Conservation (phyloP, 2,329 filamentous ascomycete species). For the Alternaria panax region DNA sequence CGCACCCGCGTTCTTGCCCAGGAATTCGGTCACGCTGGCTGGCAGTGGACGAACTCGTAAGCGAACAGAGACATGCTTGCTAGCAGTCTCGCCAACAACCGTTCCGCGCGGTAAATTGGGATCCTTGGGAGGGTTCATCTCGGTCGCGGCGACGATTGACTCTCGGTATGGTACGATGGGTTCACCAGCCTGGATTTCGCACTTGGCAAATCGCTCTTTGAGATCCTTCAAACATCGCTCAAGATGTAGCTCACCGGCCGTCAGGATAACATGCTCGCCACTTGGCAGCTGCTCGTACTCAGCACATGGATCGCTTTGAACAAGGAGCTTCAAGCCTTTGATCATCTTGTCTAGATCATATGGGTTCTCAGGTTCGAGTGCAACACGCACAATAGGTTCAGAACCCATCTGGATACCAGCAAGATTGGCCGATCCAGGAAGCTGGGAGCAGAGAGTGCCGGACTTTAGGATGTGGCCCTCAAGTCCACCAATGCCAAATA, state of each 20-base stretch:
- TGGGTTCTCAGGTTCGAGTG: constrained; percentile 91
- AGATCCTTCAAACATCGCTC: constrained; percentile 94
- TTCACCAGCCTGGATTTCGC: constrained; percentile 91
- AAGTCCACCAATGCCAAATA: constrained; percentile 93
- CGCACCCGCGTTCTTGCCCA: constrained; percentile 78
- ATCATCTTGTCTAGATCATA: constrained; percentile 96
- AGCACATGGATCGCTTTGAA: constrained; percentile 94
- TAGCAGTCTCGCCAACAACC: constrained; percentile 77
- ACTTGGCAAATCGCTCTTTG: constrained; percentile 88
- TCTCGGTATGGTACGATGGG: constrained; percentile 96
- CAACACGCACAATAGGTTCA: constrained; percentile 93
- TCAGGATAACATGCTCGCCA: constrained; percentile 93
- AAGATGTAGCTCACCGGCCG: constrained; percentile 91
- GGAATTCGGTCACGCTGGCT: constrained; percentile 78
- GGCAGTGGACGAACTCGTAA: constrained; percentile 83
- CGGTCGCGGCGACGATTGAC: constrained; percentile 83
- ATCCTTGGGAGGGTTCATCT: constrained; percentile 90
- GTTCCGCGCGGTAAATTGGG: constrained; percentile 86
- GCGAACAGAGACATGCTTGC: constrained; percentile 82
- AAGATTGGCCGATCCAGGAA: constrained; percentile 87
- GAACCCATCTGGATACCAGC: constrained; percentile 82
- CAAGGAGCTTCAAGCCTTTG: constrained; percentile 80
- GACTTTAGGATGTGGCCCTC: constrained; percentile 96
- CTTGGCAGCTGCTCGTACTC: constrained; percentile 93
- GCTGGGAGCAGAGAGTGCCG: constrained; percentile 86